Conservation (phyloP, 164 flowering plant genomes). For the Stephania yunnanensis region DNA sequence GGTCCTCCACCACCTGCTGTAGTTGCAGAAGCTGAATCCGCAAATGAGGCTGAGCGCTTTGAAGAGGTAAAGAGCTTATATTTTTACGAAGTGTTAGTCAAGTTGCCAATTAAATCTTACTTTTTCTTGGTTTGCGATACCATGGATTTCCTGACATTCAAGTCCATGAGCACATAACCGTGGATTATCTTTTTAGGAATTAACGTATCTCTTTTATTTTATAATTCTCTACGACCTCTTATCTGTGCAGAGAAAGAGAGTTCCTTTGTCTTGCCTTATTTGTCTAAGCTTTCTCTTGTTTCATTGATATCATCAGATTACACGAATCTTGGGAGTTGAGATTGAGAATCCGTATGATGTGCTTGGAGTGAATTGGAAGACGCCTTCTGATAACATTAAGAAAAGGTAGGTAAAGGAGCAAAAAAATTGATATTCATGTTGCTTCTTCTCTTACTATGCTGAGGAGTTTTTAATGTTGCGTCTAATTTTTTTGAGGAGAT, state of each 20-base stretch:
- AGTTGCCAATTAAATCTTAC: background rate
- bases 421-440: background rate
- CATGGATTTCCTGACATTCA: background rate
- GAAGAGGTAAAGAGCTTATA: conserved; percentile 65
- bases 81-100: background rate
- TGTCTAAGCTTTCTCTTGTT: conserved; percentile 5
- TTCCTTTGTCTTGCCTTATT: too few relatives aligned
- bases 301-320: conserved; percentile 45
- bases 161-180: too few relatives aligned
- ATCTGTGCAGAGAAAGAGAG: too few relatives aligned
- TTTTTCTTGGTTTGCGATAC: background rate
- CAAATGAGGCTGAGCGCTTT: conserved; percentile 98
- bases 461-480: background rate
- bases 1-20: conserved; percentile 97
- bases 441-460: background rate
- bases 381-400: conserved; percentile 64
- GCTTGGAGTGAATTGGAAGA: conserved; percentile 68
- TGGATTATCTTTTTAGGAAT: background rate
- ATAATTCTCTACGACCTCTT: too few relatives aligned
- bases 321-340: conserved; percentile 70
- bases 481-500: background rate
- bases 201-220: too few relatives aligned
- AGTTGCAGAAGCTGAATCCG: conserved; percentile 85
- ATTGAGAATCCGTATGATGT: conserved; percentile 72
- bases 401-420: conserved; percentile 47